These are phyloP conservation scores for Babesia microti DNA, from an alignment of 169 alveolate genomes.

Conservation along the genomic window DNA sequence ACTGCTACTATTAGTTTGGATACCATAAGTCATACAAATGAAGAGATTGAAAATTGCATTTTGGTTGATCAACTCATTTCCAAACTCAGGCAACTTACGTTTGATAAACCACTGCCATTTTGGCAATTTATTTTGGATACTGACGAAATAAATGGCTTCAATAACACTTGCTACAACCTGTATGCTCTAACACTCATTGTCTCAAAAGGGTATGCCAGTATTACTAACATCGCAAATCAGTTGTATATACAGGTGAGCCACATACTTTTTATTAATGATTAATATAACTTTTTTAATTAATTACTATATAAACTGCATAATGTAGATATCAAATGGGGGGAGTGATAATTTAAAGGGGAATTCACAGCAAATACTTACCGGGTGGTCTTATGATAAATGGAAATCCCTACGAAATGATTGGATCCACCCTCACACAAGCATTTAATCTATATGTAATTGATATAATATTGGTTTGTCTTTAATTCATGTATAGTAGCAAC, in stretches of 20 bases:
- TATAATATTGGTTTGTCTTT: too few species aligned
- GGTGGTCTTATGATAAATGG: slow-evolving; percentile 39
- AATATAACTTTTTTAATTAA: neutral
- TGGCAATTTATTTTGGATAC: slow-evolving; percentile 52
- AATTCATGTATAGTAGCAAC: too few species aligned
- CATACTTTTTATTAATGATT: neutral
- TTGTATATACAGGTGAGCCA: neutral
- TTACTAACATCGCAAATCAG: neutral
- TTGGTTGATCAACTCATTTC: slow-evolving; percentile 9
- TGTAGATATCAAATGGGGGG: slow-evolving; percentile 15
- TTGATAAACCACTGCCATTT: slow-evolving; percentile 21
- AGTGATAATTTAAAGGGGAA: slow-evolving; percentile 3
- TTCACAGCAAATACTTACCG: slow-evolving; percentile 35
- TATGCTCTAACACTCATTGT: slow-evolving; percentile 48
- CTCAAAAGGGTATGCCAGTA: slow-evolving; percentile 32
- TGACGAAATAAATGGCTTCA: slow-evolving; percentile 52
- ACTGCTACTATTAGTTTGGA: slow-evolving; percentile 7
- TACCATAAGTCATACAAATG: slow-evolving; percentile 21
- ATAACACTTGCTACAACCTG: slow-evolving; percentile 50
- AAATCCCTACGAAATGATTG: slow-evolving; percentile 2
- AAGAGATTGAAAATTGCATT: slow-evolving; percentile 19
- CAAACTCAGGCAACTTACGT: slow-evolving; percentile 2
- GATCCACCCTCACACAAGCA: too few species aligned
- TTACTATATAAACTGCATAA: neutral
- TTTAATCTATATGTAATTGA: too few species aligned